Conservation (phyloP, 352 stramenopile species). For the Globisporangium sylvaticum region DNA sequence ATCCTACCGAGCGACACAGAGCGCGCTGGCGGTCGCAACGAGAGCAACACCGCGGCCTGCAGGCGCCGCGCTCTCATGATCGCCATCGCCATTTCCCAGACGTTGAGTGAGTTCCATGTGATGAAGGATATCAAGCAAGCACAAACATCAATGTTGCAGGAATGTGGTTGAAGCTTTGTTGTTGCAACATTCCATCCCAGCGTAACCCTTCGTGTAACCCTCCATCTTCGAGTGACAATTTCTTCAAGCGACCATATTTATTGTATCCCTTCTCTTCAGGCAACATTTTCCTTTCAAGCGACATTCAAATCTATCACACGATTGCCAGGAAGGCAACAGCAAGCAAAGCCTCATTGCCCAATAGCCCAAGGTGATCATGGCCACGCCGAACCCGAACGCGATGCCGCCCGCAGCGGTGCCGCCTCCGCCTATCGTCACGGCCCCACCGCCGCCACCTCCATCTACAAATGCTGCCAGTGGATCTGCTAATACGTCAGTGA, state of each 20-base stretch:
- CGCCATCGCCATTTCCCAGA: background rate
- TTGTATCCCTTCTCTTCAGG: background rate
- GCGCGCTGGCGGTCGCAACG: background rate
- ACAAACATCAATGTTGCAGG: background rate
- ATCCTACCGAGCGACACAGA: background rate
- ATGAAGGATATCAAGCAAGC: background rate
- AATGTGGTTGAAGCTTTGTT: background rate
- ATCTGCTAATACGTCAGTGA: background rate
- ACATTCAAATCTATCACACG: background rate
- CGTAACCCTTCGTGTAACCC: background rate
- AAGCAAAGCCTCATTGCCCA: background rate
- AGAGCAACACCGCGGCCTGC: background rate
- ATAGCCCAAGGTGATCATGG: conserved; percentile 1
- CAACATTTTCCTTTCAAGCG: background rate
- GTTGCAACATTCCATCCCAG: background rate
- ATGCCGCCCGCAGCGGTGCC: background rate
- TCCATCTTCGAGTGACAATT: background rate
- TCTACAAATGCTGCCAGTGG: background rate
- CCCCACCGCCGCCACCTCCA: background rate
- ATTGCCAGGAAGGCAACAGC: background rate
- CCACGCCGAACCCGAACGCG: background rate
- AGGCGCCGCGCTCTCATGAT: background rate
- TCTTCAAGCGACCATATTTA: background rate
- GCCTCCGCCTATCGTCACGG: background rate
- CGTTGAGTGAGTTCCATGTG: background rate